Evolutionary conservation across 805 yeast genomes (phyloP).

Genomic region (Suhomyces kilbournensis): DNA sequence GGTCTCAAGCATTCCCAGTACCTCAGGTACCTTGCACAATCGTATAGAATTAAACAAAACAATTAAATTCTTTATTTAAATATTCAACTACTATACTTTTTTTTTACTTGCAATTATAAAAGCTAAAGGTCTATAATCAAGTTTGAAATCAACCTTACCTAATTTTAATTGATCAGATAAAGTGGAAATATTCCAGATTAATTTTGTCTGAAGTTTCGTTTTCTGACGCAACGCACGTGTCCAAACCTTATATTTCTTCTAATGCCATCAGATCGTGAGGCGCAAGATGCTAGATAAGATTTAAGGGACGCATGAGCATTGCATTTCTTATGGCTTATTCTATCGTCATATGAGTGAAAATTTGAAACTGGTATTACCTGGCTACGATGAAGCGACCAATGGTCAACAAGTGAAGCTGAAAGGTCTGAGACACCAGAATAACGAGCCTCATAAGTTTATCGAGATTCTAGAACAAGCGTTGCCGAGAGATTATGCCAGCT

Average conservation of each 20-base stretch:
- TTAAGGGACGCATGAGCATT: background rate
- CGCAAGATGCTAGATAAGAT: background rate
- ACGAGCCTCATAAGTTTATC: background rate
- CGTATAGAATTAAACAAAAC: too few species aligned
- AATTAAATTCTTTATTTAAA: too few species aligned
- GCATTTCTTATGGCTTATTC: background rate
- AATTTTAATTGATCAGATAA: too few species aligned
- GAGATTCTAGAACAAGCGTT: background rate
- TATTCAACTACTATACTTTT: too few species aligned
- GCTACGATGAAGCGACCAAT: background rate
- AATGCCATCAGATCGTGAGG: background rate
- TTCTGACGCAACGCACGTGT: background rate
- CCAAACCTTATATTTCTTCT: background rate
- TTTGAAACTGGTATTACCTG: background rate
- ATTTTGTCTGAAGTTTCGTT: too few species aligned
- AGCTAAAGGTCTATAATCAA: too few species aligned
- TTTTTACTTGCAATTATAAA: too few species aligned
- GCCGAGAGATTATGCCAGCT: background rate
- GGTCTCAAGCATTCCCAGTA: too few species aligned
- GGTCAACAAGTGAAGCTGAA: background rate
- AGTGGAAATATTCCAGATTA: too few species aligned
- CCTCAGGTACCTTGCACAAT: too few species aligned
- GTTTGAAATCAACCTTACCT: too few species aligned
- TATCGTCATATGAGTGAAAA: background rate
- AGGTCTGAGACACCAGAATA: background rate